Evolutionary conservation across 2,329 filamentous ascomycete species (phyloP).

Genomic region (Fusarium pseudograminearum): DNA sequence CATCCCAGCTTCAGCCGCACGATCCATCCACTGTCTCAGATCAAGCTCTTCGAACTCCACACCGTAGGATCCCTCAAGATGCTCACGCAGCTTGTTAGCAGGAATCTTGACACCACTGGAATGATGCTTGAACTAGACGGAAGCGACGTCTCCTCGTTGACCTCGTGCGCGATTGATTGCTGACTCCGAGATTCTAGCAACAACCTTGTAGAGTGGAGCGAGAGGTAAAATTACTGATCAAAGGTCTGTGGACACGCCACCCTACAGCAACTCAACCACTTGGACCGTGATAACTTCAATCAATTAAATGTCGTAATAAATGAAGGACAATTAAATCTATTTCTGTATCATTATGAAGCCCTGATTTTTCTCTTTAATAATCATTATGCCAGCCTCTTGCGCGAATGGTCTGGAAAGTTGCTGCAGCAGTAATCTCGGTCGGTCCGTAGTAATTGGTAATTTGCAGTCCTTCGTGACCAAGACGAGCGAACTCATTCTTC

Average conservation of each 20-base stretch:
- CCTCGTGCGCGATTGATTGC: not conserved
- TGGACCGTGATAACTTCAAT: too few relatives aligned
- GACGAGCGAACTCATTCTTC: not conserved
- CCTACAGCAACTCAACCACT: too few relatives aligned
- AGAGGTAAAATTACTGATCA: not conserved
- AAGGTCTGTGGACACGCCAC: too few relatives aligned
- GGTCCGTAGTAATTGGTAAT: constrained; percentile 49
- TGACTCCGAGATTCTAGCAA: not conserved
- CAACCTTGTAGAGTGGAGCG: not conserved
- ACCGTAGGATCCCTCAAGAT: not conserved
- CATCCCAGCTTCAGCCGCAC: not conserved
- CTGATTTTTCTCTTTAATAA: too few relatives aligned
- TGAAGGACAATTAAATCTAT: too few relatives aligned
- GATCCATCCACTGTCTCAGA: not conserved
- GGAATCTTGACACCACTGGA: not conserved
- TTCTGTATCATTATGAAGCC: too few relatives aligned
- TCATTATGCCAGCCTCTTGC: too few relatives aligned
- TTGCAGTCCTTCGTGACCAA: not conserved
- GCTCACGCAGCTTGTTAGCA: not conserved
- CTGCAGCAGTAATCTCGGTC: constrained; percentile 39
- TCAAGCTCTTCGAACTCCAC: not conserved
- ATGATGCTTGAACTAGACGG: not conserved
- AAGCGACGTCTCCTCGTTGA: not conserved
- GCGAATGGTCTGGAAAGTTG: not conserved
- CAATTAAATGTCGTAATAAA: too few relatives aligned